Conservation (phyloP, 2,329 filamentous ascomycete genomes). For the Arachnopeziza araneosa region DNA sequence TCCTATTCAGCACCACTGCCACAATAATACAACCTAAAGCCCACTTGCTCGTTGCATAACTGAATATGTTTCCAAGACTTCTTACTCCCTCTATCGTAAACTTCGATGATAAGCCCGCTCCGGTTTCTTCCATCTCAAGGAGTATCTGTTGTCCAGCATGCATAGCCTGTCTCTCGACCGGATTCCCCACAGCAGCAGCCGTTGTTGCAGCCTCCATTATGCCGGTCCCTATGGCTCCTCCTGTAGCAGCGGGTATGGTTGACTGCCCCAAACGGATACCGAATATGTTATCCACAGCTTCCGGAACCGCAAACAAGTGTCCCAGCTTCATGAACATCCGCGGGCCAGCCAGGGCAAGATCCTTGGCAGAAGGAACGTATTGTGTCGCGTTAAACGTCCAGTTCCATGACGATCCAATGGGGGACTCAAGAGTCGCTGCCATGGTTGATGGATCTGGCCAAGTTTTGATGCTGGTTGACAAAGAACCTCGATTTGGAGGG, state of each 20-base stretch:
- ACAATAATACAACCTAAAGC: slow-evolving; percentile 81
- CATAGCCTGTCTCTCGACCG: slow-evolving; percentile 24
- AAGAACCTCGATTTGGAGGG: not conserved
- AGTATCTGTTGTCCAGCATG: slow-evolving; percentile 24
- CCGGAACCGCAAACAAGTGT: slow-evolving; percentile 54
- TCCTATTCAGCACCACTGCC: slow-evolving; percentile 83
- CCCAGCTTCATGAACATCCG: slow-evolving; percentile 65
- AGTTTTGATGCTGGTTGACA: not conserved
- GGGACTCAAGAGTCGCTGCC: slow-evolving; percentile 12
- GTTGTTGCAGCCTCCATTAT: slow-evolving; percentile 34
- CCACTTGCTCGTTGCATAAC: slow-evolving; percentile 89
- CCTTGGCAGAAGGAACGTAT: slow-evolving; percentile 59
- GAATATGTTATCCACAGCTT: slow-evolving; percentile 50
- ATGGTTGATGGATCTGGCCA: slow-evolving; percentile 12
- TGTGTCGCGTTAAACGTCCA: slow-evolving; percentile 49
- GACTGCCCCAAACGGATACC: slow-evolving; percentile 45
- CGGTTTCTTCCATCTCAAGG: slow-evolving; percentile 36
- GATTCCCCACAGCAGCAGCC: slow-evolving; percentile 37
- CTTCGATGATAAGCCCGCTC: slow-evolving; percentile 37
- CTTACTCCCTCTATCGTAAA: slow-evolving; percentile 55
- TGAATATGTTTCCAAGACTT: slow-evolving; percentile 80
- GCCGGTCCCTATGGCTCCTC: slow-evolving; percentile 34
- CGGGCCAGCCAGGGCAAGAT: slow-evolving; percentile 64
- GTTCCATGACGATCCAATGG: slow-evolving; percentile 50
- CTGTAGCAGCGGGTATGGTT: slow-evolving; percentile 54